Evolutionary conservation across 495 filamentous ascomycete species (phyloP), one percentile per base, ranked within the genome.

Genomic region (Bombardia bombarda): DNA sequence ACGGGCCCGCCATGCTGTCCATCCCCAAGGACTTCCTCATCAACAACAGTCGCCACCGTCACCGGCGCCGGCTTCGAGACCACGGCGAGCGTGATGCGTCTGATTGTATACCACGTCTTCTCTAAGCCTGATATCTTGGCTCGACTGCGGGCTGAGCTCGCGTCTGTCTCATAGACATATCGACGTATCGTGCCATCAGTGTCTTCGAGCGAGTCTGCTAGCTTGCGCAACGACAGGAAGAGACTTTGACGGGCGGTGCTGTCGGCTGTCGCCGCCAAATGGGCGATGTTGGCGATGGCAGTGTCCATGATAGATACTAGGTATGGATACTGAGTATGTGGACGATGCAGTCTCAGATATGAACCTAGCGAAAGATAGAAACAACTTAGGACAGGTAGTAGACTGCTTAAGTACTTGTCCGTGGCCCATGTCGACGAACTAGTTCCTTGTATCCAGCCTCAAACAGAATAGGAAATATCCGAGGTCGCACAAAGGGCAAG

Each of bases 21-120:
- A 33, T 33, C 14, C 32, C 32, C 32, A 44, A 28, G 32, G 2
- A 32, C 18, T 42, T 38, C 33, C 7, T 18, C 34, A 31, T 33
- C 32, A 33, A 33, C 8, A 33, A 33, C 14, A 14, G 42, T 58
- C 16, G 18, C 22, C 21, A 49, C 42, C 16, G 32, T 61, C 4
- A 58, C 52, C 6, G 39, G 31, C 1, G 60, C 55, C 16, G 60
- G 47, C 8, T 54, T 50, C 33, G 60, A 61, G 28, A 61, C 57
- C 10, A 58, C 55, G 22, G 52, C 57, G 21, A 37, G 32, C 31
- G 42, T 41, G 9, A 17, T 63, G 6, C 43, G 60, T 3, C 31
- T 56, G 9, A 50, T 46, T 4, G 3, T 60, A 4, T 58, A 51
- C 30, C 36, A 63, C 32, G 28, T 63, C 22, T 61, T 42, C 30